phyloP scores from a whole-genome alignment of 2,329 filamentous ascomycete genomes.

The Rhynchosporium agropyri region DNA sequence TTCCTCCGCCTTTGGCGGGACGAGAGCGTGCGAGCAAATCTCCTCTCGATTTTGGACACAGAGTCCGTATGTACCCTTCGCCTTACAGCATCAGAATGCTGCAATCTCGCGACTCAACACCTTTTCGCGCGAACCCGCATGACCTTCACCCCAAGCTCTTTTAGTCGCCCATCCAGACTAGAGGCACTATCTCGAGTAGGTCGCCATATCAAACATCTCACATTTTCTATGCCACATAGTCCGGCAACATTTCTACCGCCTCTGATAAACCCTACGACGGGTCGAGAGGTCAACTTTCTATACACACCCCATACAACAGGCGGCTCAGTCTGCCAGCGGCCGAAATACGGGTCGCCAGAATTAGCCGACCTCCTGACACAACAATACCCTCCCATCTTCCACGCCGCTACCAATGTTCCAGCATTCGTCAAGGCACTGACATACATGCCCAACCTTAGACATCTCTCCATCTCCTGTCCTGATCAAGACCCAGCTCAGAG shows the following conservation, averaged over 20 bases:
- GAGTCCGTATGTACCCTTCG: slow-evolving; percentile 58
- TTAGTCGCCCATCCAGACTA: slow-evolving; percentile 73
- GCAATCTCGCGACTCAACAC: slow-evolving; percentile 67
- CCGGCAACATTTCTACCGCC: slow-evolving; percentile 81
- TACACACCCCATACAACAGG: slow-evolving; percentile 77
- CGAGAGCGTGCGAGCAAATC: slow-evolving; percentile 34
- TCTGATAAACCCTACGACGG: slow-evolving; percentile 76
- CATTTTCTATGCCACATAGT: slow-evolving; percentile 76
- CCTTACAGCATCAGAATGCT: slow-evolving; percentile 69
- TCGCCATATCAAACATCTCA: slow-evolving; percentile 75
- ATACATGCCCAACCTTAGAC: slow-evolving; percentile 68
- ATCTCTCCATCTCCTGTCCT: slow-evolving; percentile 76
- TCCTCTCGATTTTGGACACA: slow-evolving; percentile 40
- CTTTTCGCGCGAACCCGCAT: slow-evolving; percentile 71
- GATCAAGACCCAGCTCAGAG: slow-evolving; percentile 69
- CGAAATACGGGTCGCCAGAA: slow-evolving; percentile 79
- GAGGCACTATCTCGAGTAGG: slow-evolving; percentile 78
- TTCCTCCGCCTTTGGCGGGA: slow-evolving; percentile 42
- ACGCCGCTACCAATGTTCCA: slow-evolving; percentile 83
- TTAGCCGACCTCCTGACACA: slow-evolving; percentile 80
- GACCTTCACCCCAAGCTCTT: slow-evolving; percentile 73
- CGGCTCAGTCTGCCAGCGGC: slow-evolving; percentile 61
- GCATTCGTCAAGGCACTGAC: slow-evolving; percentile 78
- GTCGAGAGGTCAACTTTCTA: slow-evolving; percentile 77
- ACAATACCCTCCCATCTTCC: slow-evolving; percentile 87